These are phyloP conservation scores for Colletotrichum nymphaeae DNA, from an alignment of 2,329 filamentous ascomycete genomes.

Conservation along the genomic window DNA sequence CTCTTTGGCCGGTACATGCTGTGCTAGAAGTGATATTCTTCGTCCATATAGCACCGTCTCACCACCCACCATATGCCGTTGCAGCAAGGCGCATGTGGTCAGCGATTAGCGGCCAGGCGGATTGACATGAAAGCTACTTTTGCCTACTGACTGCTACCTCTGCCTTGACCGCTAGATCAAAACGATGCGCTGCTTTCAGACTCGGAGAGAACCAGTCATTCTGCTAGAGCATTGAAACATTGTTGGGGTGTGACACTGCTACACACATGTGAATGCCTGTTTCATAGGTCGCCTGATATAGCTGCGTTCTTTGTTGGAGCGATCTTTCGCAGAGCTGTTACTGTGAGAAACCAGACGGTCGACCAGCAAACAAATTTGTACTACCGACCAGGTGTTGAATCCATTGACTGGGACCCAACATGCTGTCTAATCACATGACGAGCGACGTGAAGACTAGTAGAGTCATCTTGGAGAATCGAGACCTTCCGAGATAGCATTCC, in stretches of 20 bases:
- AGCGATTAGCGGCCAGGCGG: background rate
- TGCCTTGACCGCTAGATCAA: constrained; percentile 23
- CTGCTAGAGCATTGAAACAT: background rate
- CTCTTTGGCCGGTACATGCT: background rate
- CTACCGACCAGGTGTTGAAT: background rate
- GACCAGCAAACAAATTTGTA: background rate
- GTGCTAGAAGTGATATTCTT: background rate
- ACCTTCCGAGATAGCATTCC: background rate
- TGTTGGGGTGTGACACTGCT: background rate
- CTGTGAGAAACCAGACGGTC: background rate
- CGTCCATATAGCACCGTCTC: background rate
- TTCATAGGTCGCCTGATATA: constrained; percentile 1
- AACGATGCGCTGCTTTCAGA: background rate
- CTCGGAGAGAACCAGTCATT: background rate
- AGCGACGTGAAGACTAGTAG: background rate
- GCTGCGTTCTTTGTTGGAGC: background rate
- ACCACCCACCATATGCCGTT: background rate
- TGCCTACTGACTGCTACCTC: background rate
- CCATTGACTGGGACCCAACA: background rate
- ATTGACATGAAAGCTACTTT: background rate
- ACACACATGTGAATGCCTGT: background rate
- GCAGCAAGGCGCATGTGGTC: constrained; percentile 1
- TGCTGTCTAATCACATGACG: constrained; percentile 28
- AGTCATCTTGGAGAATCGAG: background rate
- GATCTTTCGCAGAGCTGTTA: background rate